Conservation (phyloP, 2,329 filamentous ascomycete species). For the Eutypa lata region DNA sequence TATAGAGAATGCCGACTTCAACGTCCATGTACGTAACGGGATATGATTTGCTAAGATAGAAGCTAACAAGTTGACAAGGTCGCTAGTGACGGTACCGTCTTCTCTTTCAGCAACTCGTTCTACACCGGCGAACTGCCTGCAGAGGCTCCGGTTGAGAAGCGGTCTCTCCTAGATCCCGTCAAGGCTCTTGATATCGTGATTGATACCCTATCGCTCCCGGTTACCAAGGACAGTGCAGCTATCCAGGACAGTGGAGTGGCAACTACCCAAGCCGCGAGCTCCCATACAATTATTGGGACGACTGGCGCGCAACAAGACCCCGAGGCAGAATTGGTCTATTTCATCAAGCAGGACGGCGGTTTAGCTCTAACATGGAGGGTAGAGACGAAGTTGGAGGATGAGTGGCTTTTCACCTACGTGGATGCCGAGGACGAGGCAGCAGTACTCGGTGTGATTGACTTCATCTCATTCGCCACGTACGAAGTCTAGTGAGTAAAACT, state of each 20-base stretch:
- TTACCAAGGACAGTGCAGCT: conserved; percentile 28
- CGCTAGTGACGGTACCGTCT: conserved; percentile 46
- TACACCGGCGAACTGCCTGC: conserved; percentile 26
- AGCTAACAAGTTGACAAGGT: conserved; percentile 29
- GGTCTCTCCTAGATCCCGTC: conserved; percentile 26
- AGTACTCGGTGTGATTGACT: conserved; percentile 49
- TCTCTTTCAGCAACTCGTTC: conserved; percentile 46
- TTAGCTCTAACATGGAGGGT: conserved; percentile 49
- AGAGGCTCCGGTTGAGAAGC: background rate
- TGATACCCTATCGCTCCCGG: conserved; percentile 29
- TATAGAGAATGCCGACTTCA: conserved; percentile 54
- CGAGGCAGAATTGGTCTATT: conserved; percentile 44
- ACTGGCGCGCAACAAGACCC: conserved; percentile 43
- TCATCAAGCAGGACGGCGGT: conserved; percentile 38
- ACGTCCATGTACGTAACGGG: conserved; percentile 45
- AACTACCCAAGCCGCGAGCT: conserved; percentile 21
- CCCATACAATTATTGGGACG: conserved; percentile 38
- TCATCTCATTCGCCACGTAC: conserved; percentile 47
- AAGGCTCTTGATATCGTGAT: conserved; percentile 20
- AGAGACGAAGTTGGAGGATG: conserved; percentile 48
- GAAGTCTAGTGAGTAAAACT: conserved; percentile 41
- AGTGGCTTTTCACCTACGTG: conserved; percentile 53
- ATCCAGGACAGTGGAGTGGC: conserved; percentile 17
- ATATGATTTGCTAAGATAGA: background rate
- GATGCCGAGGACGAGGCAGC: conserved; percentile 39